phyloP scores from a whole-genome alignment of 2,329 filamentous ascomycete genomes.

The Monilinia fructicola region DNA sequence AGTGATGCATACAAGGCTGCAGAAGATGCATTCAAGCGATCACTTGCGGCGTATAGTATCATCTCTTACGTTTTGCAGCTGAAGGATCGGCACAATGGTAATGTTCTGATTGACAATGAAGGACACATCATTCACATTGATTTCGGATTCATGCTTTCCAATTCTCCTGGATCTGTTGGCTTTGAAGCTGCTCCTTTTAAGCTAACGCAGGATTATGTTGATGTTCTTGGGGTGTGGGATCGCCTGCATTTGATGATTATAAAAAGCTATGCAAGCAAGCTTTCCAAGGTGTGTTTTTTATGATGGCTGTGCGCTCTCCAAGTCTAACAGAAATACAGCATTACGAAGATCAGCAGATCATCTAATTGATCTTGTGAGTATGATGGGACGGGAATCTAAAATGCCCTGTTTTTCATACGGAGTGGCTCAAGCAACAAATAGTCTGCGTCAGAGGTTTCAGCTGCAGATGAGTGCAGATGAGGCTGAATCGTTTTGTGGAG shows the following conservation, averaged over 20 bases:
- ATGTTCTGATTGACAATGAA: conserved; percentile 81
- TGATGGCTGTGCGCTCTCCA: background rate
- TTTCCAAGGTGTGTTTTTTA: conserved; percentile 64
- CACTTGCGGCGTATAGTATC: conserved; percentile 81
- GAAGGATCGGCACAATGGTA: conserved; percentile 84
- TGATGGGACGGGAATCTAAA: conserved; percentile 80
- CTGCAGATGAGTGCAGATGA: conserved; percentile 80
- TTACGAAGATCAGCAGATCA: conserved; percentile 76
- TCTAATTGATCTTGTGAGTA: conserved; percentile 76
- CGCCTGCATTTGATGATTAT: conserved; percentile 70
- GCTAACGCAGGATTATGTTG: conserved; percentile 81
- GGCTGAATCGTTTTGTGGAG: conserved; percentile 79
- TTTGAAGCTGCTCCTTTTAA: conserved; percentile 89
- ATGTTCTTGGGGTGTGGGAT: conserved; percentile 75
- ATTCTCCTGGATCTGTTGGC: conserved; percentile 78
- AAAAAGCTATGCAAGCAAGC: conserved; percentile 79
- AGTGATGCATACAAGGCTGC: conserved; percentile 69
- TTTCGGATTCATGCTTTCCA: conserved; percentile 87
- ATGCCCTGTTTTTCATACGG: conserved; percentile 83
- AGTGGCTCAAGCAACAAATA: conserved; percentile 66
- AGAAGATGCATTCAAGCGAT: conserved; percentile 75
- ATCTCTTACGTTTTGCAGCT: conserved; percentile 82
- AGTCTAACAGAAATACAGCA: conserved; percentile 48
- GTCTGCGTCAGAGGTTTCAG: conserved; percentile 73
- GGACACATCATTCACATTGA: conserved; percentile 88